Percentiles rank a stretch among this genome's conserved stretches.
phyloP scores from a whole-genome alignment of 2,329 filamentous ascomycete genomes.

The Ophiognomonia clavigignenti-juglandacearum region DNA sequence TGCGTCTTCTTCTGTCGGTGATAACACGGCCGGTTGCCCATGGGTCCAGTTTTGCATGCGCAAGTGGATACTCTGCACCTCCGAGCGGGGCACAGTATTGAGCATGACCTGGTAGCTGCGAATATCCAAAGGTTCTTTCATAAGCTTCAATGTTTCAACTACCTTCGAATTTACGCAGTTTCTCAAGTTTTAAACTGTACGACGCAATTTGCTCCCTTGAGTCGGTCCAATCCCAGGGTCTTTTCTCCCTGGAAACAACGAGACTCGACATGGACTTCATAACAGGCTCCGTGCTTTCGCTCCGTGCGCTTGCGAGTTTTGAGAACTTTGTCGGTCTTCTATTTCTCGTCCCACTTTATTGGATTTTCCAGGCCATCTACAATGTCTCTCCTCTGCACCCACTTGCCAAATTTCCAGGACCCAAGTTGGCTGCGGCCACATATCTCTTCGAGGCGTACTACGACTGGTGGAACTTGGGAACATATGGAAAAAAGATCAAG shows the following conservation, averaged over 20 bases:
- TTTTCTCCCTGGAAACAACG: neutral
- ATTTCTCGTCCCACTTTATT: neutral
- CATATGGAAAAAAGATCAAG: conserved; percentile 1
- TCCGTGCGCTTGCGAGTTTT: neutral
- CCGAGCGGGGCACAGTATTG: too few species aligned
- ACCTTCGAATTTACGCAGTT: too few species aligned
- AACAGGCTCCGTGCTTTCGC: neutral
- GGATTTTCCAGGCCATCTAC: neutral
- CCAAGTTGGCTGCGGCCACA: conserved; percentile 1
- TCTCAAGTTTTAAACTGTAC: too few species aligned
- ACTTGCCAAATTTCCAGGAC: neutral
- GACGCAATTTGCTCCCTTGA: too few species aligned
- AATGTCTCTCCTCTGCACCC: conserved; percentile 8
- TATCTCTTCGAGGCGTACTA: conserved; percentile 8
- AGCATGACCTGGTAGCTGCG: too few species aligned
- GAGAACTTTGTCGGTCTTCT: neutral
- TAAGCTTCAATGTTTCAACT: too few species aligned
- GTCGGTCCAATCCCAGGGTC: too few species aligned
- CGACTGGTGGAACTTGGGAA: neutral
- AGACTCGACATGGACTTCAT: neutral
- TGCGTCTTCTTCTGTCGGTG: too few species aligned
- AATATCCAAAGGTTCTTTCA: too few species aligned
- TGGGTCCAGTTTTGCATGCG: too few species aligned
- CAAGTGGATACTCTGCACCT: too few species aligned
- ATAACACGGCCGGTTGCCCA: too few species aligned